phyloP scores from a whole-genome alignment of 73 alveolate genomes.

The Paramecium biaurelia region DNA sequence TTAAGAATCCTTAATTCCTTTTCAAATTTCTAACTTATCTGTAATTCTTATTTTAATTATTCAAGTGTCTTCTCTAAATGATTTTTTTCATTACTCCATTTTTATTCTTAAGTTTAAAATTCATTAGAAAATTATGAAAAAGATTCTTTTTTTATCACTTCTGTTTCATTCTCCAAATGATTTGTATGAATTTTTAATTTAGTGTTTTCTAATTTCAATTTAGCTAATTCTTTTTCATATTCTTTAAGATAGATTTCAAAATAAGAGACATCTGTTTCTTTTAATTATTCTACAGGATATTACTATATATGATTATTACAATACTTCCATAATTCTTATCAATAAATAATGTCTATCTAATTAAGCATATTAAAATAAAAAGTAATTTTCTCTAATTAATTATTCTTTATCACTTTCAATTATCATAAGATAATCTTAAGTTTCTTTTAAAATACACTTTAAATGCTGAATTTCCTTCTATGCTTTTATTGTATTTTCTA shows the following conservation, averaged over 20 bases:
- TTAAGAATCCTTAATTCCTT: background rate
- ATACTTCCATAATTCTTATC: background rate
- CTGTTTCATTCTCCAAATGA: background rate
- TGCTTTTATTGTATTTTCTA: background rate
- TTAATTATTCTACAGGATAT: background rate
- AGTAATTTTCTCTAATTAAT: background rate
- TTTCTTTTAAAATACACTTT: background rate
- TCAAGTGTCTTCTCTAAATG: background rate
- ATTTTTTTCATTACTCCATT: background rate
- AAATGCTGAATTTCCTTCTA: background rate
- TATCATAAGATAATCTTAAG: background rate
- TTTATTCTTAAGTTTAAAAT: background rate
- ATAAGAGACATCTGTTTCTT: constrained; percentile 23
- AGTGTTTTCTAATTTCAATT: background rate
- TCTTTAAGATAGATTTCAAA: constrained; percentile 23
- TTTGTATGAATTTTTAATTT: background rate
- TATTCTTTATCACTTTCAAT: background rate
- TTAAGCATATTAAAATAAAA: background rate
- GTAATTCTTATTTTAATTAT: background rate
- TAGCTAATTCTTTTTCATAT: background rate
- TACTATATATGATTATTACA: background rate
- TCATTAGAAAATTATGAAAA: background rate
- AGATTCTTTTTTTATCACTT: background rate
- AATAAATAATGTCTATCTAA: background rate
- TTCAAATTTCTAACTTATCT: background rate